phyloP scores from a whole-genome alignment of 2,329 filamentous ascomycete species.

The Volutella citrinella region DNA sequence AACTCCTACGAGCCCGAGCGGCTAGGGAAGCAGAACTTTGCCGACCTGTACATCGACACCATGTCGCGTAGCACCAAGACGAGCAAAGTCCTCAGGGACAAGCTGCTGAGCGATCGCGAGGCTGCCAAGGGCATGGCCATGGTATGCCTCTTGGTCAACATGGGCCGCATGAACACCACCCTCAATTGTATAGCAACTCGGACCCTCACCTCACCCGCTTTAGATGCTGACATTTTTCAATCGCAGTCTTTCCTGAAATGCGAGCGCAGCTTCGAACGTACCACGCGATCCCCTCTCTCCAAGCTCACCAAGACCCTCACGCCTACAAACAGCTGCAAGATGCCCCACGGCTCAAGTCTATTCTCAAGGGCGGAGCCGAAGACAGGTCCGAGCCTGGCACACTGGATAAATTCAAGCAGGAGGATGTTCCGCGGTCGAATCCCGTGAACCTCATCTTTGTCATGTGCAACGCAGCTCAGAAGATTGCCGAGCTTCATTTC shows the following conservation, averaged over 20 bases:
- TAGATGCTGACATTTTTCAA: no score
- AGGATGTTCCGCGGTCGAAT: conserved; percentile 72
- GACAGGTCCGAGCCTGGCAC: conserved; percentile 81
- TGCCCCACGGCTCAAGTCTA: conserved; percentile 92
- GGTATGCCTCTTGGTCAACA: conserved; percentile 96
- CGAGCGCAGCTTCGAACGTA: conserved; percentile 95
- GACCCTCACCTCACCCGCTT: no score
- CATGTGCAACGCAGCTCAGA: conserved; percentile 83
- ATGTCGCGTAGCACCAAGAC: conserved; percentile 99
- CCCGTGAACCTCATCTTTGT: conserved; percentile 97
- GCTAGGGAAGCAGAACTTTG: conserved; percentile 72
- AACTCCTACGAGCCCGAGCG: conserved; percentile 73
- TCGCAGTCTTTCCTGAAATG: conserved; percentile 97
- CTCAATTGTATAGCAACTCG: conserved; percentile 72
- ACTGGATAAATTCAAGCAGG: conserved; percentile 74
- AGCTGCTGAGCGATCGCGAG: conserved; percentile 85
- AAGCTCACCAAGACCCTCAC: conserved; percentile 90
- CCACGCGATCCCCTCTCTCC: conserved; percentile 93
- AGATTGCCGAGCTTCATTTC: conserved; percentile 92
- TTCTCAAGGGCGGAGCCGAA: conserved; percentile 93
- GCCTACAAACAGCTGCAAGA: conserved; percentile 98
- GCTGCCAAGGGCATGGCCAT: conserved; percentile 98
- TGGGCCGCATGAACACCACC: conserved; percentile 98
- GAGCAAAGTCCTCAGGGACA: conserved; percentile 96
- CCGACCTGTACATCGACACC: conserved; percentile 95